Evolutionary conservation across 139 green algal species (phyloP).

Genomic region (Micractinium conductrix): DNA sequence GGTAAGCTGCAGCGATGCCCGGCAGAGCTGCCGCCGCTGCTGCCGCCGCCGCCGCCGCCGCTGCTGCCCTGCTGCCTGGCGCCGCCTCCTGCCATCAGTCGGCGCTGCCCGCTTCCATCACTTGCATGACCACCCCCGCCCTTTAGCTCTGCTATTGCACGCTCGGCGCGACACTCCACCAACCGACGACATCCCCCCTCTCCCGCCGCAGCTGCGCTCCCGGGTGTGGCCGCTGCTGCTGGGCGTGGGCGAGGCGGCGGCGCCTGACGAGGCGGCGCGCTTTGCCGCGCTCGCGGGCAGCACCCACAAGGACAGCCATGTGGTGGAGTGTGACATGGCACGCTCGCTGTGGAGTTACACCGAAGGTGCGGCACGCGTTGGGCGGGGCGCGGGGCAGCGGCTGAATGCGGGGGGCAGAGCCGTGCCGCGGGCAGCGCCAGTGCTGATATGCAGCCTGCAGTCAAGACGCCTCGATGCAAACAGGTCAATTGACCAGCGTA

Average conservation of each 20-base stretch:
- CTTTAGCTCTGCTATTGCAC: too few species aligned
- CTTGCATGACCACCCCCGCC: background rate
- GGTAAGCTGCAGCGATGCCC: constrained; percentile 2
- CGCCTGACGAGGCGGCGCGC: background rate
- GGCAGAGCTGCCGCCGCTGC: background rate
- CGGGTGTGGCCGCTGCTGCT: constrained; percentile 79
- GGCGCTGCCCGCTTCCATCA: background rate
- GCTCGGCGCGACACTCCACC: background rate
- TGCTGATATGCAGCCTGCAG: too few species aligned
- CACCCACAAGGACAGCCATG: constrained; percentile 60
- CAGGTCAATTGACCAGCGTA: too few species aligned
- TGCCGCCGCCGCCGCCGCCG: background rate
- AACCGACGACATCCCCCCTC: background rate
- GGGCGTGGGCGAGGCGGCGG: constrained; percentile 29
- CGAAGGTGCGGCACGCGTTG: constrained; percentile 38
- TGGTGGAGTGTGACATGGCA: constrained; percentile 76
- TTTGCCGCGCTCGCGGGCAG: constrained; percentile 5
- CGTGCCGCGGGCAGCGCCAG: too few species aligned
- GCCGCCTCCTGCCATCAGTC: background rate
- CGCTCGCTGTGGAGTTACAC: constrained; percentile 82
- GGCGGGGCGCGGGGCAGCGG: too few species aligned
- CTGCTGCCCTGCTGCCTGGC: background rate
- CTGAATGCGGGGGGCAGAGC: too few species aligned
- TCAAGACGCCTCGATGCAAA: too few species aligned
- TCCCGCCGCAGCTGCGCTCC: constrained; percentile 51